Evolutionary conservation across 441 rosid genomes (phyloP).

Genomic region (Viola pubescens): DNA sequence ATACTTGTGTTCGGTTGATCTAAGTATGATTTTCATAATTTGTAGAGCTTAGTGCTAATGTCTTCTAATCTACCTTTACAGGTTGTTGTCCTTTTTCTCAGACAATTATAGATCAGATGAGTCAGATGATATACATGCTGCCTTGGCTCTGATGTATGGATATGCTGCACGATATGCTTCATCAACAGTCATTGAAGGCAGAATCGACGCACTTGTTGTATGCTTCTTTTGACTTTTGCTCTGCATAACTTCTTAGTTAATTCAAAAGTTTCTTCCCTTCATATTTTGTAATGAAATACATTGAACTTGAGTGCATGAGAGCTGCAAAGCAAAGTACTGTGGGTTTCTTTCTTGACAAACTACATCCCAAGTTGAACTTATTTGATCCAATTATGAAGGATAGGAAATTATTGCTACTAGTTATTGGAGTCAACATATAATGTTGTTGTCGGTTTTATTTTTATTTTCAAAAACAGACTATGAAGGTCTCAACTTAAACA

Average conservation of each 20-base stretch:
- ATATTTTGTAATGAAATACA: neutral
- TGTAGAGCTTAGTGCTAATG: neutral
- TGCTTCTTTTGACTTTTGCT: conserved; percentile 26
- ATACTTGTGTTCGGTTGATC: too few species aligned
- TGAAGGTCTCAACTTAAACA: neutral
- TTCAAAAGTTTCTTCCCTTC: conserved; percentile 6
- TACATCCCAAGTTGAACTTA: too few species aligned
- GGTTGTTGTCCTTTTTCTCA: conserved; percentile 84
- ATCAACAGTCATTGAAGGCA: conserved; percentile 92
- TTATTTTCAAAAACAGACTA: too few species aligned
- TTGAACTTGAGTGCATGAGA: too few species aligned
- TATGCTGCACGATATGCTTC: conserved; percentile 99
- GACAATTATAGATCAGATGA: conserved; percentile 73
- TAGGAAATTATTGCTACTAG: too few species aligned
- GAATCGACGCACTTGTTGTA: conserved; percentile 98
- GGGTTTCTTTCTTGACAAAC: too few species aligned
- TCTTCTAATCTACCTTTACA: conserved; percentile 29
- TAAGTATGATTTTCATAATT: too few species aligned
- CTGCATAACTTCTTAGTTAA: conserved; percentile 9
- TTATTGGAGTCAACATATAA: too few species aligned
- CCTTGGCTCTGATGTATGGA: conserved; percentile 99
- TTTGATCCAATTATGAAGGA: too few species aligned
- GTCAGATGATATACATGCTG: conserved; percentile 99
- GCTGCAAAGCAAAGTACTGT: too few species aligned
- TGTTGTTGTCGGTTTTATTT: too few species aligned